Evolutionary conservation across 2,329 filamentous ascomycete genomes (phyloP), one percentile per base, ranked within the genome.

Genomic region (Niveomyces coronatus): DNA sequence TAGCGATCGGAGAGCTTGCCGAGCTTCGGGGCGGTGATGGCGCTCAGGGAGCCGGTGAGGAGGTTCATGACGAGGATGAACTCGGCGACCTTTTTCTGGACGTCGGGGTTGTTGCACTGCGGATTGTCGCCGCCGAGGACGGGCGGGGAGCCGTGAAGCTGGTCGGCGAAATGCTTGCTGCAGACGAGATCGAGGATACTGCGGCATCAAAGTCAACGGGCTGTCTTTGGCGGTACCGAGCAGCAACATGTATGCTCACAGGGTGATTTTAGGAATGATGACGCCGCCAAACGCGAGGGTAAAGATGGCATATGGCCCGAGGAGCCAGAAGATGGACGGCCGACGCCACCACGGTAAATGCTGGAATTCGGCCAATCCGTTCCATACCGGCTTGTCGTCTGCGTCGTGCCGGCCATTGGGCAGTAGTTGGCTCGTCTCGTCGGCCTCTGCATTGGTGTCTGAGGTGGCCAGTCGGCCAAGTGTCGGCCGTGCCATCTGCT

Each of bases 1-100:
- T 85, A 84, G 16, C 86, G 75, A 62, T 98, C 91, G 0, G 88
- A 95, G 13, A 94, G 61, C 2, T 83, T 74, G 1, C 91, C 91
- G 3, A 96, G 64, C 48, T 82, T 85, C 0, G 91, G 91, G 20
- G 83, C 83, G 13, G 79, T 79, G 36, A 95, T 64, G 7, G 88
- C 87, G 42, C 86, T 85, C 9, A 95, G 62, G 1, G 82, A 62
- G 1, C 91, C 91, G 3, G 77, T 74, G 32, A 83, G 71, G 17
- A 96, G 65, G 47, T 74, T 85, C 47, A 84, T 70, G 50, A 82
- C 78, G 2, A 95, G 70, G 36, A 79, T 80, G 56, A 96, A 94
- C 32, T 76, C 75, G 0, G 88, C 79, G 2, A 85, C 84, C 34
- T 74, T 70, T 14, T 79, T 72, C 54, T 91, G 85, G 1, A 96